These are phyloP conservation scores for Scutellaria barbata DNA, from an alignment of 257 asterid species.

Conservation along the genomic window DNA sequence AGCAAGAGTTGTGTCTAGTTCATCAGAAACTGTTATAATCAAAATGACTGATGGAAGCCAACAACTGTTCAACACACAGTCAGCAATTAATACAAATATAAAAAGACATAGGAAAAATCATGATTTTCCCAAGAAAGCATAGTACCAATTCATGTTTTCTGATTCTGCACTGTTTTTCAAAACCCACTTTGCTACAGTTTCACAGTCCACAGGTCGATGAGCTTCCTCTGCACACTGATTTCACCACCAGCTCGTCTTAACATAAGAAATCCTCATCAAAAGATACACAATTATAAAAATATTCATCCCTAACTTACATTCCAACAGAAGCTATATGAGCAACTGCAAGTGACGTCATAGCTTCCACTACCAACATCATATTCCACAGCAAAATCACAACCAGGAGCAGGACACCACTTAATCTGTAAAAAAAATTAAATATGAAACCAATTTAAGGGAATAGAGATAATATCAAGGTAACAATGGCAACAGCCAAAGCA, in stretches of 20 bases:
- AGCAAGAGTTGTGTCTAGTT: background rate
- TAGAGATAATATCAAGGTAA: constrained; percentile 1
- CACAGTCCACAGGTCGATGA: constrained; percentile 98
- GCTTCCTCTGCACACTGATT: constrained; percentile 98
- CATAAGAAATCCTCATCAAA: constrained; percentile 28
- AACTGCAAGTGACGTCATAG: constrained; percentile 92
- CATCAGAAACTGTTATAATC: background rate
- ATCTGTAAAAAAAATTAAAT: constrained; percentile 54
- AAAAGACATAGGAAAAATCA: background rate
- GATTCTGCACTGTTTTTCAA: constrained; percentile 98
- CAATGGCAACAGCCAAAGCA: constrained; percentile 20
- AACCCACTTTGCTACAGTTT: constrained; percentile 89
- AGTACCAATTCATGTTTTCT: constrained; percentile 98
- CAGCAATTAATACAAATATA: background rate
- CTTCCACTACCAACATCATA: constrained; percentile 91
- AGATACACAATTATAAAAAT: constrained; percentile 29
- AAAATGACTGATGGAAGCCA: constrained; percentile 6
- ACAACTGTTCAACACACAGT: background rate
- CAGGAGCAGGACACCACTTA: constrained; percentile 99
- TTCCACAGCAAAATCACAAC: constrained; percentile 92
- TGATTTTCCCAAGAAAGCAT: constrained; percentile 15
- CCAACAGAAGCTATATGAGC: constrained; percentile 96
- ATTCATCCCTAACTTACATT: constrained; percentile 66
- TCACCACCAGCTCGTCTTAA: constrained; percentile 38
- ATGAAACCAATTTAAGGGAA: constrained; percentile 4